phyloP scores from a whole-genome alignment of 768 basidiomycete genomes.

The Phylloporus scabripes region DNA sequence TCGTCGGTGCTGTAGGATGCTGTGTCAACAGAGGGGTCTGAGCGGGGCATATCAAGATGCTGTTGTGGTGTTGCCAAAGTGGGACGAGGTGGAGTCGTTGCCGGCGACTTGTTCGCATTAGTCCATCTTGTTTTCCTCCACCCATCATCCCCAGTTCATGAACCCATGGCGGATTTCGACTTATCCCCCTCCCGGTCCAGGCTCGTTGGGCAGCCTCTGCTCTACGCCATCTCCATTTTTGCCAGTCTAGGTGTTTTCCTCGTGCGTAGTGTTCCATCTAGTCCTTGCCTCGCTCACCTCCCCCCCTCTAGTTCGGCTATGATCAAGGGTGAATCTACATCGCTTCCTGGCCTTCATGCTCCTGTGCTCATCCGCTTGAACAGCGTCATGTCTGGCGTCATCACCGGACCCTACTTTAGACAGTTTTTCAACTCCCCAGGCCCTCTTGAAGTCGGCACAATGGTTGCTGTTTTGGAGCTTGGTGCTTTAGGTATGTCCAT shows the following conservation, averaged over 20 bases:
- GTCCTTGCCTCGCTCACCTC: constrained; percentile 3
- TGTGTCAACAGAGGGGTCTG: constrained; percentile 56
- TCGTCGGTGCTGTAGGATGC: constrained; percentile 55
- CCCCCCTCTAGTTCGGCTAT: constrained; percentile 61
- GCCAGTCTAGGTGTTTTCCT: constrained; percentile 83
- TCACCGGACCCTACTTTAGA: constrained; percentile 79
- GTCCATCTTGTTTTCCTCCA: constrained; percentile 11
- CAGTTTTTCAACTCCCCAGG: constrained; percentile 78
- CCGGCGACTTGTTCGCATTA: constrained; percentile 9
- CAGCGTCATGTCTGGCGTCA: constrained; percentile 88
- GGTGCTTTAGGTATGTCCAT: constrained; percentile 73
- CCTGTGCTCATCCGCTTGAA: constrained; percentile 3
- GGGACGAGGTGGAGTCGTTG: constrained; percentile 2
- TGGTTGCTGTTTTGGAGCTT: constrained; percentile 93
- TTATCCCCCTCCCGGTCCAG: constrained; percentile 34
- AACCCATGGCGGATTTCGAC: constrained; percentile 45
- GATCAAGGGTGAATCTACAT: constrained; percentile 63
- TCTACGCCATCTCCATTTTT: constrained; percentile 76
- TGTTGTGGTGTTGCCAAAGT: constrained; percentile 18
- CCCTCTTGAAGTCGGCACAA: constrained; percentile 75
- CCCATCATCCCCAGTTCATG: constrained; percentile 35
- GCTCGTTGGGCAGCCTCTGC: constrained; percentile 72
- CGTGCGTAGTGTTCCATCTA: constrained; percentile 39
- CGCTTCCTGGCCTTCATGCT: constrained; percentile 1
- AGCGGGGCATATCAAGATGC: constrained; percentile 47